Base-by-base conservation (phyloP, 2,329 filamentous ascomycete genomes). In the Penicillium sp. region DNA sequence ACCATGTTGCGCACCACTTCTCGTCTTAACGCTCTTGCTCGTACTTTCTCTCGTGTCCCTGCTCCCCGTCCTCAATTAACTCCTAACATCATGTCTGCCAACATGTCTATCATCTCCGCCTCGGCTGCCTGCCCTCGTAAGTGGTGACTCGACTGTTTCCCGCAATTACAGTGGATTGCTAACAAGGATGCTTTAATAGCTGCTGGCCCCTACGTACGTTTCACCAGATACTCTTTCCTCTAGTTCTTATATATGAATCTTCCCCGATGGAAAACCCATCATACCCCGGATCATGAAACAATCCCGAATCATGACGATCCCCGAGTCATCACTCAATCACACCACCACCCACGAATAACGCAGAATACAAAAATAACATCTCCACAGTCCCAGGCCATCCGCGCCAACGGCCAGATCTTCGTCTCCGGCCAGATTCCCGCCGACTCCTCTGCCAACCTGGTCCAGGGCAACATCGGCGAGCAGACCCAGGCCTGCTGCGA, bases 341-440 rank as follows among this genome's bases (percentile, higher is more conserved):
- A 23, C 20, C 20, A 46, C 25, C 25, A 25, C 6, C 25, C 29
- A 5, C 41, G 9, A 35, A 31, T 20, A 8, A 18, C 29, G 32
- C 25, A 27, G 28, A 40, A n/a, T 5, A 44, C 5, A 24, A 46
- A 3, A 24, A 46, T 32, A 20, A 43, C 33, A 23, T 10, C n/a
- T 18, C 2, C 6, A 57, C 52, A 76, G 72, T 74, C 72, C 63
- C 75, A 77, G 73, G 86, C 85, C 61, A 84, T 89, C 69, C 78
- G 81, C 59, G 84, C 84, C 53, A 82, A 82, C 56, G 80, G 81
- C 56, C 76, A 84, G 57, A 79, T 89, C 70, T 89, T 82, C 71
- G 79, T 86, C 65, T 88, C 85, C 0, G 86, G 86, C 57, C 82
- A 88, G 72, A 91, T 95, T 66, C 89, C 89, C 55, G 81, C 82